Evolutionary conservation across 495 filamentous ascomycete genomes (phyloP), one percentile per base, ranked within the genome.

Genomic region (Penicillium lividum): DNA sequence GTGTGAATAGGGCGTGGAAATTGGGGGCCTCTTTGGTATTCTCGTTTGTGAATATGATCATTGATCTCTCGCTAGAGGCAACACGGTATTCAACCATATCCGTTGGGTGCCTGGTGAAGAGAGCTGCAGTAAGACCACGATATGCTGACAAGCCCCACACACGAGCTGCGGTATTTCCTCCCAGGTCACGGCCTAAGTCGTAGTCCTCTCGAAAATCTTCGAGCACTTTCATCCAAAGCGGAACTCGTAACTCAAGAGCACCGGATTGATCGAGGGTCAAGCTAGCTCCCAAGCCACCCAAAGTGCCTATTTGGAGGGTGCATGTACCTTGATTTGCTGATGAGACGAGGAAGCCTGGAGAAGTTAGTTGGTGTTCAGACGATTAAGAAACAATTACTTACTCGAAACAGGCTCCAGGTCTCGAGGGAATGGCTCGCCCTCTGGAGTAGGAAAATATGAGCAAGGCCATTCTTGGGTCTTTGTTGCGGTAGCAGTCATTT

Each of bases 1-100:
- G 62, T 9, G 56, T 53, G 27, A 73, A 63, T 10, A 62, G 38
- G 1, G 63, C 10, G 5, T 59, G 34, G 2, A 56, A 33, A 8
- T 56, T 38, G 25, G 59, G 38, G 1, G 11, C 49, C 7, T 49
- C 13, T 5, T 59, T 51, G 3, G 44, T 16, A 22, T 61, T 59
- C 30, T 59, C 60, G 1, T 63, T 55, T 5, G 66, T 66, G 50
- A 79, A 80, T 2, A 73, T 45, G n/a, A 86, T 54, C 0, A 58
- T 69, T 13, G 71, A 54, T 15, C 58, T 62, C 29, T 81, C 76
- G 16, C 77, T 74, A 15, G 71, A 69, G 3, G 69, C 51, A 0
- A 73, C 72, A 2, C 68, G 69, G 60, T 85, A 85, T 51, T 84
- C 78, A 31, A 84, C 57, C 70, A 79, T 77, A 60, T 84, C 77